These are phyloP conservation scores for Aspergillus nidulans DNA, from an alignment of 495 filamentous ascomycete genomes.

Conservation along the genomic window DNA sequence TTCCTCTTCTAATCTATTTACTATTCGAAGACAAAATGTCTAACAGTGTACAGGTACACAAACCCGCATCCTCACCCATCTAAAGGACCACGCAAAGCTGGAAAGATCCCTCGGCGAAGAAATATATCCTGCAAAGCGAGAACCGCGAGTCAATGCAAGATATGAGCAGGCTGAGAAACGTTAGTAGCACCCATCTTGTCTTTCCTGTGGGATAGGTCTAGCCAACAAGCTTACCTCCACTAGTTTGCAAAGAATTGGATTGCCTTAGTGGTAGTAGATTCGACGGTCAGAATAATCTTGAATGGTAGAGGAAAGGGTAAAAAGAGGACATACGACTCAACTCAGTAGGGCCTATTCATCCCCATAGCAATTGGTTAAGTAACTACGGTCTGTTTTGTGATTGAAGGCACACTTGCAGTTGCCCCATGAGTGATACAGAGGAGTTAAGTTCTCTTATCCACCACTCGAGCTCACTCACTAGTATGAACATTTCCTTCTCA, in stretches of 20 bases:
- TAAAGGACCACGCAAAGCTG: slow-evolving; percentile 29
- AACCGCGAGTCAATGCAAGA: slow-evolving; percentile 25
- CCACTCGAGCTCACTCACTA: too few relatives aligned
- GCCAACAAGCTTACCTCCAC: not conserved
- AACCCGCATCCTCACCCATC: slow-evolving; percentile 14
- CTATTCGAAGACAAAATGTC: not conserved
- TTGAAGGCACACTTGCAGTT: too few relatives aligned
- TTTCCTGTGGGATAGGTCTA: not conserved
- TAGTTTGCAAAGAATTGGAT: slow-evolving; percentile 37
- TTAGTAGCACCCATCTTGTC: slow-evolving; percentile 11
- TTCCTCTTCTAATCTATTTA: not conserved
- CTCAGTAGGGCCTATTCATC: too few relatives aligned
- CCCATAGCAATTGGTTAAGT: too few relatives aligned
- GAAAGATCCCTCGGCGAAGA: slow-evolving; percentile 22
- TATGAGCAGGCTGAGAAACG: slow-evolving; percentile 36
- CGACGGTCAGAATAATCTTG: not conserved
- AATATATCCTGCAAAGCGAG: slow-evolving; percentile 28
- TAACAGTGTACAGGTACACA: not conserved
- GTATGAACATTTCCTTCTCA: too few relatives aligned
- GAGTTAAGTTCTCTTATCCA: too few relatives aligned
- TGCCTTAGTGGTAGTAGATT: slow-evolving; percentile 10
- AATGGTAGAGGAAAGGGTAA: not conserved
- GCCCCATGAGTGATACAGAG: too few relatives aligned
- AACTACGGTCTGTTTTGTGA: too few relatives aligned
- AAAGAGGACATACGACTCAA: too few relatives aligned